phyloP scores from a whole-genome alignment of 176 grass and related monocot genomes.

The Tillandsia leiboldiana region DNA sequence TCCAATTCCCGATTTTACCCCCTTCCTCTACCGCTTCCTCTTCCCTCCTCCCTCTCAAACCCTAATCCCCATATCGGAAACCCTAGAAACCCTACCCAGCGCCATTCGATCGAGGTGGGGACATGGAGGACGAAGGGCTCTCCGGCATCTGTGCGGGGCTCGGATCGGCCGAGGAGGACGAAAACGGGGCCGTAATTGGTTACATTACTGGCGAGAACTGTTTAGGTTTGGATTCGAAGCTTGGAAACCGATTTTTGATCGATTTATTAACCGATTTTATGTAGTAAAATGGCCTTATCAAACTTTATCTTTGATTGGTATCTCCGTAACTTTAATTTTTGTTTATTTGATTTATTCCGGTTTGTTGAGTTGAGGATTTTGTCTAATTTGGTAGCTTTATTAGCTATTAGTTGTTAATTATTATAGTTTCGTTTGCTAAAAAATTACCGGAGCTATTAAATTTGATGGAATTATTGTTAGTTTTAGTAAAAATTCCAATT shows the following conservation, averaged over 20 bases:
- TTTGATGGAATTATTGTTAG: no score
- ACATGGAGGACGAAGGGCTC: slow-evolving; percentile 21
- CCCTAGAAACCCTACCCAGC: neutral
- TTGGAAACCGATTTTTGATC: neutral
- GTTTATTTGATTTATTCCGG: neutral
- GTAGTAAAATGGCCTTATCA: no score
- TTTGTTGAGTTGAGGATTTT: neutral
- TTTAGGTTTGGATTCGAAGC: slow-evolving; percentile 34
- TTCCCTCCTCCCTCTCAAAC: neutral
- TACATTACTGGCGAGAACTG: slow-evolving; percentile 65
- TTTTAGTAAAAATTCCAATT: no score
- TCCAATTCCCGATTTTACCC: neutral
- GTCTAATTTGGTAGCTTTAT: neutral
- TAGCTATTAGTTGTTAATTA: no score
- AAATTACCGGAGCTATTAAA: no score
- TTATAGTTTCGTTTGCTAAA: no score
- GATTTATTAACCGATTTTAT: neutral
- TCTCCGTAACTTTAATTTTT: neutral
- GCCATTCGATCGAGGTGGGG: neutral
- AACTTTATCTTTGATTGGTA: neutral
- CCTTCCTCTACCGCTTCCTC: neutral
- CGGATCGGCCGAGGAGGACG: slow-evolving; percentile 36
- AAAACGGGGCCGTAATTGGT: slow-evolving; percentile 36
- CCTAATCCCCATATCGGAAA: neutral
- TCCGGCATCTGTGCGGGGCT: slow-evolving; percentile 37